phyloP scores from a whole-genome alignment of 768 basidiomycete genomes.

The Lactarius hatsudake region DNA sequence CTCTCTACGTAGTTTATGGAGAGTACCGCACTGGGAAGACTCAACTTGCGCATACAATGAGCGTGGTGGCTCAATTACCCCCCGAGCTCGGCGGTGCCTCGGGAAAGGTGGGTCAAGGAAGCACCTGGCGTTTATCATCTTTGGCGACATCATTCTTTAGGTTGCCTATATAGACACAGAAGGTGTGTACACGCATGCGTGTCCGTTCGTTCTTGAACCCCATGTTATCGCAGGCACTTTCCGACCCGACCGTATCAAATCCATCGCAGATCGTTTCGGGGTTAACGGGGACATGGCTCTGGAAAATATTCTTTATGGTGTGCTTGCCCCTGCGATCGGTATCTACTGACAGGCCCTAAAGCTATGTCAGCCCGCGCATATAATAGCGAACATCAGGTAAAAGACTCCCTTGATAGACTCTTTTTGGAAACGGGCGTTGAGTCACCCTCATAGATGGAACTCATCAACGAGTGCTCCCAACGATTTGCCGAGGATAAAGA shows the following conservation, averaged over 20 bases:
- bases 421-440: slow-evolving; percentile 12
- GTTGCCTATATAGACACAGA: slow-evolving; percentile 94
- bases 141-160: slow-evolving; percentile 35
- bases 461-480: slow-evolving; percentile 84
- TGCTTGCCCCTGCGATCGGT: not conserved
- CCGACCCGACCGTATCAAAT: slow-evolving; percentile 87
- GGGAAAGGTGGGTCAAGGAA: slow-evolving; percentile 59
- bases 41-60: slow-evolving; percentile 93
- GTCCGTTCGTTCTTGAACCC: not conserved
- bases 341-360: slow-evolving; percentile 14
- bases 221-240: slow-evolving; percentile 66
- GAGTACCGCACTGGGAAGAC: slow-evolving; percentile 97
- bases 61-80: slow-evolving; percentile 86
- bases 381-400: slow-evolving; percentile 89
- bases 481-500: slow-evolving; percentile 90
- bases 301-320: slow-evolving; percentile 91
- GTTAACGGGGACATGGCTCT: slow-evolving; percentile 86
- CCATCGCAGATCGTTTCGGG: slow-evolving; percentile 90
- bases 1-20: slow-evolving; percentile 67
- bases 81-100: slow-evolving; percentile 86
- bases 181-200: slow-evolving; percentile 40
- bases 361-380: slow-evolving; percentile 68
- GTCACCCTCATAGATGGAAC: slow-evolving; percentile 65
- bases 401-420: not conserved
- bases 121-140: slow-evolving; percentile 2